Evolutionary conservation across 1,139 yeast species (phyloP).

Genomic region (Taphrina pruni): DNA sequence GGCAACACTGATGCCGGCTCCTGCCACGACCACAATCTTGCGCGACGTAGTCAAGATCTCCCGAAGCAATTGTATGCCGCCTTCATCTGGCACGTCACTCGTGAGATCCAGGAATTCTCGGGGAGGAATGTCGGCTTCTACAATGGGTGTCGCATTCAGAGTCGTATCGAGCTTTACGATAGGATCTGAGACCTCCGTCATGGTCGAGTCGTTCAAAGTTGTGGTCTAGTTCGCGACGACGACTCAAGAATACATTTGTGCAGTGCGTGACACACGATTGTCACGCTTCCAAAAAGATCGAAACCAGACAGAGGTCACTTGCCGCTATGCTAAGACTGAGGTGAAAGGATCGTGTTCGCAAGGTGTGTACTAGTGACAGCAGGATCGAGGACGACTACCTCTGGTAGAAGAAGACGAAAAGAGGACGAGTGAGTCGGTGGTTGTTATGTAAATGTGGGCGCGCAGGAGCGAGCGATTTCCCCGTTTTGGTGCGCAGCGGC

Average conservation of each 20-base stretch:
- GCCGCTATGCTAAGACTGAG: no score
- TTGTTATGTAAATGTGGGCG: conserved; percentile 12
- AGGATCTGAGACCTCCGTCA: background rate
- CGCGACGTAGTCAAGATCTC: conserved; percentile 43
- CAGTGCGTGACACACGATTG: background rate
- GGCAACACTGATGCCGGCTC: conserved; percentile 94
- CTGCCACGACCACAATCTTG: conserved; percentile 60
- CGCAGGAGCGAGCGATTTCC: background rate
- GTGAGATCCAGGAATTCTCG: conserved; percentile 31
- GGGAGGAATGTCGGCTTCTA: conserved; percentile 4
- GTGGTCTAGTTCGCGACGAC: no score
- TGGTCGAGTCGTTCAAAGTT: background rate
- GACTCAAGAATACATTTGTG: background rate
- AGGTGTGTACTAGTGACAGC: no score
- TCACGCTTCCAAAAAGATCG: background rate
- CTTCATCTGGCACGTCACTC: conserved; percentile 11
- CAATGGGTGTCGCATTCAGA: background rate
- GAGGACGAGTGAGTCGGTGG: background rate
- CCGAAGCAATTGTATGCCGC: conserved; percentile 21
- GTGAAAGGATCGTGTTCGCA: no score
- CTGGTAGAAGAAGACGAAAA: background rate
- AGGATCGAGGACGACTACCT: background rate
- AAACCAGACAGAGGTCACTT: no score
- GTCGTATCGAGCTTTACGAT: background rate
- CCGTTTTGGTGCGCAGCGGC: background rate